Evolutionary conservation across 768 basidiomycete species (phyloP).

Genomic region (Leccinum truebloodii): DNA sequence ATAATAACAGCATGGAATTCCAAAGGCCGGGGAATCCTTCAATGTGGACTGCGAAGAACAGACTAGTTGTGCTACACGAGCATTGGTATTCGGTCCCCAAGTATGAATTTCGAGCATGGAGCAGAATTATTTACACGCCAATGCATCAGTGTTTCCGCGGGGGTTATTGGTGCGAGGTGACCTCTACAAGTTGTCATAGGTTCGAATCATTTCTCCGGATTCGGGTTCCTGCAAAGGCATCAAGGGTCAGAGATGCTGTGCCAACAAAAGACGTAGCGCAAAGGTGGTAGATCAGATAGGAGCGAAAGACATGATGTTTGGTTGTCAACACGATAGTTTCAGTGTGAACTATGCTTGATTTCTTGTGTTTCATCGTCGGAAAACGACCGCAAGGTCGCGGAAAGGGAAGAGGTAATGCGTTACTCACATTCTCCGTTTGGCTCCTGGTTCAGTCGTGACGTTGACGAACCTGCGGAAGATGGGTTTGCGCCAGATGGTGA

Average conservation of each 20-base stretch:
- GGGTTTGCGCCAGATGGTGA: neutral
- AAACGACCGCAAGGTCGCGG: constrained; percentile 13
- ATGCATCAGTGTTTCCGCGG: neutral
- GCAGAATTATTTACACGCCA: neutral
- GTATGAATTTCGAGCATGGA: neutral
- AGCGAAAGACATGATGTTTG: constrained; percentile 97
- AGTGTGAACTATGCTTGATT: constrained; percentile 95
- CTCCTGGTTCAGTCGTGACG: constrained; percentile 82
- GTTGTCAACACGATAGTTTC: constrained; percentile 84
- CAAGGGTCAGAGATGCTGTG: constrained; percentile 6
- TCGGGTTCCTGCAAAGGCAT: constrained; percentile 19
- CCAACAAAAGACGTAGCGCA: neutral
- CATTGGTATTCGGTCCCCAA: neutral
- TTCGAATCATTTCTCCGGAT: neutral
- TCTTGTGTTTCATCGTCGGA: constrained; percentile 31
- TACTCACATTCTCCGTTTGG: constrained; percentile 94
- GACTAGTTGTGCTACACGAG: neutral
- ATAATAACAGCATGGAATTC: neutral
- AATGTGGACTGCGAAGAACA: neutral
- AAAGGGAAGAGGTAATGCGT: constrained; percentile 42
- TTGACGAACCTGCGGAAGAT: constrained; percentile 72
- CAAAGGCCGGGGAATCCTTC: neutral
- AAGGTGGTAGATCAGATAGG: constrained; percentile 82
- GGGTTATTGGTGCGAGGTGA: neutral
- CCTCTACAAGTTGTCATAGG: neutral